Conservation (phyloP, 2,329 filamentous ascomycete genomes). For the Cryphonectria nitschkei region DNA sequence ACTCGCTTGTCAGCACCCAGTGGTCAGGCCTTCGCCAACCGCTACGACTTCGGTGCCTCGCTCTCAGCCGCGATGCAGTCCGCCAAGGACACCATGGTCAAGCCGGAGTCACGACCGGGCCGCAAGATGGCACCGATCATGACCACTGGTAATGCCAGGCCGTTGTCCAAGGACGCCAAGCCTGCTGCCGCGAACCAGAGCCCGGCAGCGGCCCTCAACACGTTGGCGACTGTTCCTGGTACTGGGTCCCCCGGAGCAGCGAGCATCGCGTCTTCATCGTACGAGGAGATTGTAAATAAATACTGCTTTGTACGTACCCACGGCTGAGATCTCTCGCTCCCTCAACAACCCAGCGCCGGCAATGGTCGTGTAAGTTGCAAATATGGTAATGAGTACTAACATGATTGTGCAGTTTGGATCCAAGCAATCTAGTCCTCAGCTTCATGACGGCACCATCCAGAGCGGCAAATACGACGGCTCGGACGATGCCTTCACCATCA, state of each 20-base stretch:
- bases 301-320: constrained; percentile 97
- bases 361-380: constrained; percentile 27
- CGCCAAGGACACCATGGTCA: constrained; percentile 66
- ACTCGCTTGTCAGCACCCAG: constrained; percentile 57
- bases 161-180: constrained; percentile 19
- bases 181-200: constrained; percentile 28
- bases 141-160: constrained; percentile 17
- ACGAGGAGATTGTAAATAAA: constrained; percentile 96
- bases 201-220: constrained; percentile 33
- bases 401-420: constrained; percentile 60
- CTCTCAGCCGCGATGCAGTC: constrained; percentile 79
- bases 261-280: constrained; percentile 80
- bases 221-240: constrained; percentile 40
- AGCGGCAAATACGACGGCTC: constrained; percentile 49
- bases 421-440: constrained; percentile 56
- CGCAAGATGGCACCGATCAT: constrained; percentile 40
- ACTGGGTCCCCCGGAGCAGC: constrained; percentile 54
- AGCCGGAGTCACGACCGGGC: constrained; percentile 60
- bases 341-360: constrained; percentile 34
- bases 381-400: constrained; percentile 44
- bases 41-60: constrained; percentile 96
- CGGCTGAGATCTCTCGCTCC: constrained; percentile 35
- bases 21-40: constrained; percentile 81
- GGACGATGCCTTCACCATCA: constrained; percentile 41
- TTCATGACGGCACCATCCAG: constrained; percentile 52